phyloP scores from a whole-genome alignment of 148 eudicot species.

The Pouteria glomerata region DNA sequence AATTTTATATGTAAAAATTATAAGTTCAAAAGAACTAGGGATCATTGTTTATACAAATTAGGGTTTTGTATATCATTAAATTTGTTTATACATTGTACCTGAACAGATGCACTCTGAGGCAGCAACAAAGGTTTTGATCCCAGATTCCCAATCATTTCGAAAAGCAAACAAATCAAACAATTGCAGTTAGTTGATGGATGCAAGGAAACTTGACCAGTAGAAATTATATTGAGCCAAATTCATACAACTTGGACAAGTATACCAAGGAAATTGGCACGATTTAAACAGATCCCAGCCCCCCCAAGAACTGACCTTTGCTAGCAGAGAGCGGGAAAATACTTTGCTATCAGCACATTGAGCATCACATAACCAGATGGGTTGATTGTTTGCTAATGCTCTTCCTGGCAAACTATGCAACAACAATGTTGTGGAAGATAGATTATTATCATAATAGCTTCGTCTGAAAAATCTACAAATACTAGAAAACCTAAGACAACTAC shows the following conservation, averaged over 20 bases:
- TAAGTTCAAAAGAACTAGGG: no score
- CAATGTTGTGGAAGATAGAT: no score
- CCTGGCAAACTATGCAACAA: conserved; percentile 49
- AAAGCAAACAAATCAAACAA: conserved; percentile 9
- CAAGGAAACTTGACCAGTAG: neutral
- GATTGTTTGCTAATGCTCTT: conserved; percentile 38
- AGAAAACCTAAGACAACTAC: neutral
- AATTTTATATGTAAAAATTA: no score
- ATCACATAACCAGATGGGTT: conserved; percentile 48
- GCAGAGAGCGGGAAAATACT: conserved; percentile 47
- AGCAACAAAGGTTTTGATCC: no score
- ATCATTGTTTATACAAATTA: no score
- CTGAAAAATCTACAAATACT: neutral
- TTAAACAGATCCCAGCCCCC: neutral
- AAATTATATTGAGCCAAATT: neutral
- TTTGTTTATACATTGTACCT: no score
- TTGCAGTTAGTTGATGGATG: conserved; percentile 4
- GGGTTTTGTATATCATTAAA: no score
- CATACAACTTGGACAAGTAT: neutral
- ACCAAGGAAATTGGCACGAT: neutral
- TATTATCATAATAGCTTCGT: neutral
- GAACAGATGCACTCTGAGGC: conserved; percentile 53
- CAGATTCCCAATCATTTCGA: conserved; percentile 1
- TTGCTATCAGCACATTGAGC: conserved; percentile 54
- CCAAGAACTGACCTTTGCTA: conserved; percentile 55